Conservation (phyloP, 2,329 filamentous ascomycete genomes). For the Alternaria brassicae region DNA sequence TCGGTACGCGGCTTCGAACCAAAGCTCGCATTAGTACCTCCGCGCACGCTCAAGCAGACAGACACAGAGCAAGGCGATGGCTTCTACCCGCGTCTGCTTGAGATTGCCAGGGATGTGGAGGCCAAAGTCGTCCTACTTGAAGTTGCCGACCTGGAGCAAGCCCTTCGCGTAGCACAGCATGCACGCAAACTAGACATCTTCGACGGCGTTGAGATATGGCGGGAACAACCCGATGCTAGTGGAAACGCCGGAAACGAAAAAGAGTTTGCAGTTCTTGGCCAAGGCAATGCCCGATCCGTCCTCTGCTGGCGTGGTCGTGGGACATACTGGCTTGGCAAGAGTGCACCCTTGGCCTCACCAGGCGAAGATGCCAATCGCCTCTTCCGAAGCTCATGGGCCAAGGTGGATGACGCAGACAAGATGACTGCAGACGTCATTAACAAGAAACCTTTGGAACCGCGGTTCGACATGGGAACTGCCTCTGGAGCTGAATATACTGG, state of each 20-base stretch:
- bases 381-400: background rate
- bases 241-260: background rate
- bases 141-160: constrained; percentile 74
- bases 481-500: background rate
- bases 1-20: constrained; percentile 87
- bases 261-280: constrained; percentile 44
- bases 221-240: constrained; percentile 60
- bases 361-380: constrained; percentile 5
- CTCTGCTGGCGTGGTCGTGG: constrained; percentile 51
- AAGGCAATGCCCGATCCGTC: constrained; percentile 54
- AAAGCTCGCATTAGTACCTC: constrained; percentile 72
- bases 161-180: constrained; percentile 65
- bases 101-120: constrained; percentile 58
- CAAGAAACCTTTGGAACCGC: background rate
- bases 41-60: constrained; percentile 12
- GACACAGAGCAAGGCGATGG: constrained; percentile 54
- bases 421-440: background rate
- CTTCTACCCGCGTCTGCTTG: constrained; percentile 73
- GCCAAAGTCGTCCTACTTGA: constrained; percentile 71
- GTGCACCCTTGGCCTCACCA: background rate
- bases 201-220: constrained; percentile 70
- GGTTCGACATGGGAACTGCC: constrained; percentile 1
- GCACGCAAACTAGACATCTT: constrained; percentile 39
- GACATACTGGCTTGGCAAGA: constrained; percentile 35
- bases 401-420: background rate